These are phyloP conservation scores for Colletotrichum eleusines DNA, from an alignment of 2,329 filamentous ascomycete species.

Conservation along the genomic window DNA sequence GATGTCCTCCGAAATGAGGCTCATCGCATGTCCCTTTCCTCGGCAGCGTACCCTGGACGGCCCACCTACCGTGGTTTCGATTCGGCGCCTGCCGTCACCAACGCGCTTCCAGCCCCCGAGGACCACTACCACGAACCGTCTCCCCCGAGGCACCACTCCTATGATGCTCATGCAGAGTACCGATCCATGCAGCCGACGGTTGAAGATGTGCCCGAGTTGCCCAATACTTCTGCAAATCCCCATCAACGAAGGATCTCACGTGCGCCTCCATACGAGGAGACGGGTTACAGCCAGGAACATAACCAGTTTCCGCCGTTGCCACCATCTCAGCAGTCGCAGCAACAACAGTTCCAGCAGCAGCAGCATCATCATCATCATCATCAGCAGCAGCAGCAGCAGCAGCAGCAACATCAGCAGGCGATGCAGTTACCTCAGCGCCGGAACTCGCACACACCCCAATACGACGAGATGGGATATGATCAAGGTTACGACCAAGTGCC, in stretches of 20 bases:
- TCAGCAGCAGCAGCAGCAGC: not conserved
- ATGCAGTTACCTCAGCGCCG: conserved; percentile 19
- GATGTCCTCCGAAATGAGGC: conserved; percentile 70
- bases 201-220: conserved; percentile 72
- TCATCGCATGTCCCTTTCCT: conserved; percentile 63
- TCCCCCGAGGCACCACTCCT: conserved; percentile 62
- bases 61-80: conserved; percentile 66
- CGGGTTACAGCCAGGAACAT: conserved; percentile 28
- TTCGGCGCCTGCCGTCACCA: conserved; percentile 56
- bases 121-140: conserved; percentile 49
- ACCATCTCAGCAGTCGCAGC: not conserved
- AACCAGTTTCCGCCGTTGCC: conserved; percentile 6
- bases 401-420: conserved; percentile 9
- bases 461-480: conserved; percentile 51
- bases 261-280: conserved; percentile 46
- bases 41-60: conserved; percentile 62
- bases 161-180: conserved; percentile 62
- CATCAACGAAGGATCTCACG: conserved; percentile 47
- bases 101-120: conserved; percentile 50
- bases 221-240: conserved; percentile 46
- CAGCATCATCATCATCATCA: not conserved
- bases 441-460: conserved; percentile 43
- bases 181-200: conserved; percentile 72
- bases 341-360: conserved; percentile 5
- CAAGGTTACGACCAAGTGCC: conserved; percentile 53